These are phyloP conservation scores for Rhizopogon parksii DNA, from an alignment of 1,284 basidiomycete genomes.

Conservation along the genomic window DNA sequence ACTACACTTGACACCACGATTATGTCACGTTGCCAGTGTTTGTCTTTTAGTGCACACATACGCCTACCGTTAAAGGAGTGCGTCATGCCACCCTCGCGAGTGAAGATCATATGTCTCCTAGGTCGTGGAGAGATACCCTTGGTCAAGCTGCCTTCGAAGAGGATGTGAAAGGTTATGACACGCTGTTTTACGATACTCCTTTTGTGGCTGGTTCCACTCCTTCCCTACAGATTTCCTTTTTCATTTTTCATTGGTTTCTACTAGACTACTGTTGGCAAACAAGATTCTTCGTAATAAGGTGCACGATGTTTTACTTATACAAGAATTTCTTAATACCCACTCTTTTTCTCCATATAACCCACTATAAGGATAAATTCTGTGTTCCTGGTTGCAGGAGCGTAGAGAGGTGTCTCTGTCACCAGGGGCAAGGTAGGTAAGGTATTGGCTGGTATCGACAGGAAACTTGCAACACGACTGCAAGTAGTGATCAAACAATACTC, in stretches of 20 bases:
- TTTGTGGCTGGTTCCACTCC: not conserved
- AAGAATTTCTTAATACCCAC: not conserved
- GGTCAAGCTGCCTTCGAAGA: not conserved
- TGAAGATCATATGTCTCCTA: not conserved
- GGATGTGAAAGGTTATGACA: conserved; percentile 1
- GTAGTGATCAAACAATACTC: not conserved
- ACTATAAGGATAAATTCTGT: not conserved
- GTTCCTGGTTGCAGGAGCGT: conserved; percentile 1
- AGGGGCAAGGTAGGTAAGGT: not conserved
- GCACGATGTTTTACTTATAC: not conserved
- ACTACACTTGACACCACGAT: not conserved
- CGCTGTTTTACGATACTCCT: not conserved
- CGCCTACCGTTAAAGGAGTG: not conserved
- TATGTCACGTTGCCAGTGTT: not conserved
- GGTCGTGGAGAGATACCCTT: not conserved
- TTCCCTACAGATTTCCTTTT: not conserved
- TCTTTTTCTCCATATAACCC: too few species aligned
- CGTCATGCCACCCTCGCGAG: not conserved
- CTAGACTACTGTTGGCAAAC: too few species aligned
- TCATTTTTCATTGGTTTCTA: not conserved
- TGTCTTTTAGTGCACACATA: not conserved
- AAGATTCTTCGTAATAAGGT: not conserved
- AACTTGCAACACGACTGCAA: not conserved
- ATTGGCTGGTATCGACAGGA: not conserved
- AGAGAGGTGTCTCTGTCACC: not conserved